phyloP scores from a whole-genome alignment of 495 filamentous ascomycete genomes.

The Annulohypoxylon nitens region DNA sequence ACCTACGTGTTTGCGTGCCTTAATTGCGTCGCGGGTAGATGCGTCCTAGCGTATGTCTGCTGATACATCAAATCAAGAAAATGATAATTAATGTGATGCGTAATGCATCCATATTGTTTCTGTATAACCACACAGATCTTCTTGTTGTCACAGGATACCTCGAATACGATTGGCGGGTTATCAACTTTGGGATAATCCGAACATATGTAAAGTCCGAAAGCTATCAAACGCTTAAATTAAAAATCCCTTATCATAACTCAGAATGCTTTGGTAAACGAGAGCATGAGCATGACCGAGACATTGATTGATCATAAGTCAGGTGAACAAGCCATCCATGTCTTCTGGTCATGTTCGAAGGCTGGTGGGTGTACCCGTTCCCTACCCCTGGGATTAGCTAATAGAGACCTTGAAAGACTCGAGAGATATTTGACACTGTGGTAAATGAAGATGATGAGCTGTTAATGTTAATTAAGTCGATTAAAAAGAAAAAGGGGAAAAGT shows the following conservation, averaged over 20 bases:
- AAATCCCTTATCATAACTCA: neutral
- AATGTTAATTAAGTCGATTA: slow-evolving; percentile 3
- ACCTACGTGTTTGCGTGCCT: neutral
- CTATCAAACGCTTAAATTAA: neutral
- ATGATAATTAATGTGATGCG: slow-evolving; percentile 32
- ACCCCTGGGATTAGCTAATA: neutral
- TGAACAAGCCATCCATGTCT: slow-evolving; percentile 6
- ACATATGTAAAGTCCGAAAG: neutral
- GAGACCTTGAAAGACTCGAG: neutral
- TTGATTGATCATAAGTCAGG: slow-evolving; percentile 2
- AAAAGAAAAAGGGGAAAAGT: slow-evolving; percentile 14
- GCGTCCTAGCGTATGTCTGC: neutral
- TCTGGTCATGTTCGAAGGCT: neutral
- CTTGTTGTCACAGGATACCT: neutral
- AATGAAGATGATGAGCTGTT: slow-evolving; percentile 20
- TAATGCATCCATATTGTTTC: neutral
- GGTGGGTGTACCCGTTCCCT: neutral
- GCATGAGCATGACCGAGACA: slow-evolving; percentile 6
- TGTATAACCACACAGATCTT: neutral
- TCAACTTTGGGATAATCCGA: neutral
- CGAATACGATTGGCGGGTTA: neutral
- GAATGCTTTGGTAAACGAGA: neutral
- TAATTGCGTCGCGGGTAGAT: neutral
- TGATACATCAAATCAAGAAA: neutral
- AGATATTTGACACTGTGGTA: neutral